Base-by-base conservation (phyloP, 2,329 filamentous ascomycete species). In the Apiospora sp. region DNA sequence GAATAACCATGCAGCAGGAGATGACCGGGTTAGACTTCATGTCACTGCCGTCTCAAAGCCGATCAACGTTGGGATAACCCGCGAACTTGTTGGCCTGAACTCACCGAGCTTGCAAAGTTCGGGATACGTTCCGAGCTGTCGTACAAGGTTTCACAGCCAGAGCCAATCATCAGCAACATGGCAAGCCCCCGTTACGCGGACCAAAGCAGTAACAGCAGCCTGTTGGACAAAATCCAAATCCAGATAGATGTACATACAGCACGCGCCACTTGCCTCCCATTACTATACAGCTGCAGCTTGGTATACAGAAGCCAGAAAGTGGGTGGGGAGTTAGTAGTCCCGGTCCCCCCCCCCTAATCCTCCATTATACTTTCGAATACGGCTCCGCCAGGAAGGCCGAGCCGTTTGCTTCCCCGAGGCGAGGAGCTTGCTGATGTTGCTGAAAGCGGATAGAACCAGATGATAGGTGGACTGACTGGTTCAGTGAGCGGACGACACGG, bases 341-440 rank as follows among this genome's bases (percentile, higher is more conserved):
- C 41, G 30, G 19, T 6, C 22, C 10, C 58, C 46, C 19, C 12
- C 43, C 43, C 13, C 13, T 41, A 10, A 41, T 7, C 37, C 37
- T 10, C 37, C 58, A n/a, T 41, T 41, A 64, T 41, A 13, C 58
- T 64, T 64, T 41, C 7, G 58, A 24, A n/a, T 64, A 19, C 58
- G 34, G 58, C 58, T 64, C 58, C 58, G 58, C 30, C 30, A 64
- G 58, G 58, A 64, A 58, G 22, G 58, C 58, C 58, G 58, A 64
- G 58, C 58, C 58, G 58, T 22, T 41, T 64, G 58, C 58, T 64
- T 64, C 58, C 22, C 34, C 34, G 34, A 61, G 58, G 58, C 34
- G 34, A 41, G 34, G 22, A 37, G 58, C 34, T 64, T 64, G 58
- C 58, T 41, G 58, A 64, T 64, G 58, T n/a, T 41, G 19, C 34